Evolutionary conservation across 495 filamentous ascomycete genomes (phyloP), one percentile per base, ranked within the genome.

Genomic region (Penicillium samsonianum): DNA sequence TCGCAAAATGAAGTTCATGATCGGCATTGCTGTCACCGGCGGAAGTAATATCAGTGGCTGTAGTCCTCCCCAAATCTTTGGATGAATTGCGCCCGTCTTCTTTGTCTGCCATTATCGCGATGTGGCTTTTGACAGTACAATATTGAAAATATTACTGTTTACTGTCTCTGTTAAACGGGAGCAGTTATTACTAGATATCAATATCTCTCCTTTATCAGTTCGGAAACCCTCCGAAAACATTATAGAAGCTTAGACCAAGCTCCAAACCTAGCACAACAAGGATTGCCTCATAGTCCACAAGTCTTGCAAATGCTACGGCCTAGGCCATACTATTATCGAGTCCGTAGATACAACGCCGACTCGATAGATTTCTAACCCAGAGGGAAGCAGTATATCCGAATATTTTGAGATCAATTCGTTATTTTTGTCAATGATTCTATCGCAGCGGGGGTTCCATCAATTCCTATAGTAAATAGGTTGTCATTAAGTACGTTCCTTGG

Each of bases 21-120:
- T 55, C 64, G 59, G 20, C 57, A 63, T 72, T 62, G 23, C 61
- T 53, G 14, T 62, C 58, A 31, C 56, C 67, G 20, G 60, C 58
- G 4, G 65, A 65, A n/a, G 42, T 63, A 9, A 65, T 55, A 33
- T 58, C 64, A 8, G 26, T 53, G 10, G 49, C 49, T 5, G 56
- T 53, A 8, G 56, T 51, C 40, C 23, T 58, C 0, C 56, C 49
- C 20, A 52, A 22, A 25, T 25, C 23, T 25, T 25, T 25, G 23
- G 23, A 25, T 25, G 23, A 25, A 25, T 2, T 25, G 23, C 23
- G 23, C 23, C 23, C 38, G 22, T 17, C 35, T 5, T 40, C 22
- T 38, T 53, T 58, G 56, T 58, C 49, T 16, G 56, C 16, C 56
- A 58, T 58, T n/a, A 16, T 52, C 23, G 16, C 8, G 1, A 16